Evolutionary conservation across 306 rosid genomes (phyloP).

Genomic region (Sicyos baderoa): DNA sequence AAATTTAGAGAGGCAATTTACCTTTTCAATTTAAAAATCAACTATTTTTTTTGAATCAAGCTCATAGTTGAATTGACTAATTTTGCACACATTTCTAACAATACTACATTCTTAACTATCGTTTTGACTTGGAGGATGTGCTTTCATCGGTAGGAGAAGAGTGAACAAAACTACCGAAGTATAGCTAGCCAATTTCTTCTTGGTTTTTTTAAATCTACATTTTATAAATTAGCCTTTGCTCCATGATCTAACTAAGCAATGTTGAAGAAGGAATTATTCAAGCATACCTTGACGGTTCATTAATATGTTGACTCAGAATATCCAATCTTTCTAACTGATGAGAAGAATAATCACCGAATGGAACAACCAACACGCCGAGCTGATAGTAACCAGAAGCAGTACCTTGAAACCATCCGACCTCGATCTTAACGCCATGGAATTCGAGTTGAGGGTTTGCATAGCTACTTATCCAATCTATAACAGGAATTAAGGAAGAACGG

Average conservation of each 20-base stretch:
- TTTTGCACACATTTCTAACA: too few relatives aligned
- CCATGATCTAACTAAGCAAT: background rate
- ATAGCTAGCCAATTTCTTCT: background rate
- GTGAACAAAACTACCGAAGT: background rate
- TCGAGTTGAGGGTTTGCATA: conserved; percentile 95
- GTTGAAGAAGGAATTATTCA: background rate
- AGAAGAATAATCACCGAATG: conserved; percentile 65
- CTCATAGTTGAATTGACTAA: too few relatives aligned
- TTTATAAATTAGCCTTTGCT: background rate
- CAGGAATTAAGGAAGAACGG: conserved; percentile 62
- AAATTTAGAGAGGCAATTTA: too few relatives aligned
- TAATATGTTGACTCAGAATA: background rate
- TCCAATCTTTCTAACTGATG: conserved; percentile 40
- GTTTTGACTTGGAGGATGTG: too few relatives aligned
- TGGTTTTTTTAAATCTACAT: background rate
- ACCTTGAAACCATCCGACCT: conserved; percentile 99
- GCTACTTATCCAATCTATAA: conserved; percentile 77
- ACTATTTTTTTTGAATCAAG: too few relatives aligned
- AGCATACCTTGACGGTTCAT: conserved; percentile 12
- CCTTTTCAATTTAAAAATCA: too few relatives aligned
- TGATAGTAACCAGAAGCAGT: conserved; percentile 99
- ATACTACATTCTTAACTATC: too few relatives aligned
- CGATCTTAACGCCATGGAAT: conserved; percentile 84
- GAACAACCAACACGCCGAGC: conserved; percentile 73
- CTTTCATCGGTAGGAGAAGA: too few relatives aligned